phyloP scores from a whole-genome alignment of 2,329 filamentous ascomycete genomes.

The Trichoderma sp. region DNA sequence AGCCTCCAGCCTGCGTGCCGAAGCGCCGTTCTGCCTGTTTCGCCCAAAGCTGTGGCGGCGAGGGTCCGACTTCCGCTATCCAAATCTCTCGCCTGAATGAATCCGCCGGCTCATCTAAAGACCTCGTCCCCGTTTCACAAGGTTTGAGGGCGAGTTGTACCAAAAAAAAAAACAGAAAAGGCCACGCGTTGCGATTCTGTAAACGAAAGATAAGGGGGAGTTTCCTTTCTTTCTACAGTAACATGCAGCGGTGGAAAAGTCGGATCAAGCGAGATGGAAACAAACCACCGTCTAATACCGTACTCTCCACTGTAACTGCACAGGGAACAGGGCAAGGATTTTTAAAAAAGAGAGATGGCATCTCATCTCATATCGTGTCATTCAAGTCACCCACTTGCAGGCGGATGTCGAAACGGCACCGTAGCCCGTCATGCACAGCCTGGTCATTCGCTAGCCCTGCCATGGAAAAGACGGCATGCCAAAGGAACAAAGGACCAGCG shows the following conservation, averaged over 20 bases:
- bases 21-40: neutral
- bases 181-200: neutral
- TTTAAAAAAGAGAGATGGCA: neutral
- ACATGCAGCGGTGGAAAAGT: neutral
- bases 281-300: neutral
- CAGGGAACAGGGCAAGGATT: neutral
- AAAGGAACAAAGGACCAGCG: neutral
- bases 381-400: neutral
- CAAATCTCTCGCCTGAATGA: neutral
- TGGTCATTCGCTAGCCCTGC: neutral
- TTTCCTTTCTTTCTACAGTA: neutral
- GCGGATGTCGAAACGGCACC: neutral
- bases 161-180: neutral
- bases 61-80: neutral
- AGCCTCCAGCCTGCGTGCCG: slow-evolving; percentile 10
- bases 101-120: neutral
- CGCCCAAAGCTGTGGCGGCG: neutral
- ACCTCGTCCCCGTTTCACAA: neutral
- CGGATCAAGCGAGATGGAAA: slow-evolving; percentile 1
- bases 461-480: slow-evolving; percentile 15
- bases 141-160: neutral
- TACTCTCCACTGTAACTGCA: neutral
- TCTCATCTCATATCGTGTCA: neutral
- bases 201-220: neutral
- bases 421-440: neutral